Percentiles rank a stretch among this genome's conserved stretches.
phyloP scores from a whole-genome alignment of 441 rosid genomes.

The Populus hybrid region DNA sequence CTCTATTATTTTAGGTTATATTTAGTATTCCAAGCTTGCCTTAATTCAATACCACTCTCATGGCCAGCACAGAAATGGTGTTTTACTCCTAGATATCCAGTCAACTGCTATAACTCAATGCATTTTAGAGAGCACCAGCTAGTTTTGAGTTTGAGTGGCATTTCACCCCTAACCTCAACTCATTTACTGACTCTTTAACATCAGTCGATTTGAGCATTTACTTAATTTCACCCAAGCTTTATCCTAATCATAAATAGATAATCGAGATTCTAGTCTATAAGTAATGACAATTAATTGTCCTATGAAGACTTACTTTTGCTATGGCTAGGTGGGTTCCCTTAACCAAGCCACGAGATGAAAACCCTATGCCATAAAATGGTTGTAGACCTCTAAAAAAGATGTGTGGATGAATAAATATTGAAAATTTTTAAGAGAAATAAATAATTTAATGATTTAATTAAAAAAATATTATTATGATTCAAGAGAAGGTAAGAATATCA shows the following conservation, averaged over 20 bases:
- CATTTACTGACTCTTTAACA: constrained; percentile 4
- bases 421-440: too few relatives aligned
- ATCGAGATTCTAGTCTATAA: not conserved
- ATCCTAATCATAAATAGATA: constrained; percentile 11
- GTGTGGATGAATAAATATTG: too few relatives aligned
- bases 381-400: not conserved
- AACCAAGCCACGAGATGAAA: not conserved
- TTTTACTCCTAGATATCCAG: not conserved
- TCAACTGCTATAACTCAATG: not conserved
- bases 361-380: not conserved
- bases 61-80: not conserved
- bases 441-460: not conserved
- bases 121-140: not conserved
- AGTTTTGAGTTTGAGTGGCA: not conserved
- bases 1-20: not conserved
- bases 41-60: not conserved
- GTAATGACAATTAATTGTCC: not conserved
- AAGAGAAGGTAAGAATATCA: too few relatives aligned
- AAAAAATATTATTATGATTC: too few relatives aligned
- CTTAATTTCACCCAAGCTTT: constrained; percentile 13
- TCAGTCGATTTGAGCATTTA: not conserved
- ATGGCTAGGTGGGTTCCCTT: too few relatives aligned
- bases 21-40: constrained; percentile 2
- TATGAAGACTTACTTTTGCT: not conserved
- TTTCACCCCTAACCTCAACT: constrained; percentile 1